Evolutionary conservation across 2,329 filamentous ascomycete genomes (phyloP).

Genomic region (Botrytis porri): DNA sequence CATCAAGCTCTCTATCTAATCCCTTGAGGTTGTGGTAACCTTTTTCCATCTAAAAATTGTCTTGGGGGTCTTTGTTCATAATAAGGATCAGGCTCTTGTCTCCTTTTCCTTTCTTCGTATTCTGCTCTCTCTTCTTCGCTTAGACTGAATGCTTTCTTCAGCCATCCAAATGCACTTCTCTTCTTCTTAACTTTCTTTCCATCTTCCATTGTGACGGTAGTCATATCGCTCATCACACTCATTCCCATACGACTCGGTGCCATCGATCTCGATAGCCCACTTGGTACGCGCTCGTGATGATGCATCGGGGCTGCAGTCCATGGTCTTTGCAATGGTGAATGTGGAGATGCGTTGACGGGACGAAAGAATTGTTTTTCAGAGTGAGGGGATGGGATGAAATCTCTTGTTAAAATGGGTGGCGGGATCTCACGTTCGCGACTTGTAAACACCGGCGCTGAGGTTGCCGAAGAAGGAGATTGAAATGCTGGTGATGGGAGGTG

Average conservation of each 20-base stretch:
- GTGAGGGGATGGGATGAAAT: constrained; percentile 40
- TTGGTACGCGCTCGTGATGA: constrained; percentile 27
- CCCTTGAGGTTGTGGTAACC: constrained; percentile 20
- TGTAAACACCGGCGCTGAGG: constrained; percentile 3
- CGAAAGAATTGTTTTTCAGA: constrained; percentile 58
- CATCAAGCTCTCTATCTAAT: neutral
- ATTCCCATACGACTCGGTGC: constrained; percentile 36
- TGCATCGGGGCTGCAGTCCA: constrained; percentile 37
- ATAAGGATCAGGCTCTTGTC: constrained; percentile 24
- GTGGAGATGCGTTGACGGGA: constrained; percentile 60
- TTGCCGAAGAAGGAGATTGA: constrained; percentile 19
- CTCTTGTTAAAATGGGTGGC: constrained; percentile 23
- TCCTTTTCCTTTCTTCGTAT: constrained; percentile 53
- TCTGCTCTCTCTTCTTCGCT: constrained; percentile 61
- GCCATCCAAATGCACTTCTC: constrained; percentile 64
- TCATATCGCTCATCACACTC: constrained; percentile 56
- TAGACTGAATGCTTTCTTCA: constrained; percentile 65
- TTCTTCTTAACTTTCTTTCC: constrained; percentile 57
- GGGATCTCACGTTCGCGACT: constrained; percentile 6
- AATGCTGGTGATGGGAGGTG: constrained; percentile 19
- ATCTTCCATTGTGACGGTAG: constrained; percentile 40
- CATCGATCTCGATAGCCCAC: constrained; percentile 31
- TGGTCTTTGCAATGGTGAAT: constrained; percentile 56
- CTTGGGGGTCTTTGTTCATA: constrained; percentile 21
- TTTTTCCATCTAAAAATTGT: constrained; percentile 33